Evolutionary conservation across 495 filamentous ascomycete genomes (phyloP), one percentile per base, ranked within the genome.

Genomic region (Acidiella bohemica): DNA sequence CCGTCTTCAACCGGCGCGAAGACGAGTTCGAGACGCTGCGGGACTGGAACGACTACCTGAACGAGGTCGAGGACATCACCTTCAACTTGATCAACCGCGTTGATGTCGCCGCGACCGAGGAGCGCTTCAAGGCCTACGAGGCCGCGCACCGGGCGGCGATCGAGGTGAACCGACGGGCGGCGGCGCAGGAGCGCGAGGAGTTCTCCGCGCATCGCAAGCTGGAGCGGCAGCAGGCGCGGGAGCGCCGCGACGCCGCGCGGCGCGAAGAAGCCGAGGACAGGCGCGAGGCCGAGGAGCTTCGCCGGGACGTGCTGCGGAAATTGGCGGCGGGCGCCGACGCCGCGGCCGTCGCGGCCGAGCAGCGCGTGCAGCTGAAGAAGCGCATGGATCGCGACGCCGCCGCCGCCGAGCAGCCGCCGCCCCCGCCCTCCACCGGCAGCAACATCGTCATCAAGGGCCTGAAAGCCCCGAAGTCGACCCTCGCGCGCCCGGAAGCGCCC

Each of bases 41-140:
- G 28, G 80, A 76, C 46, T 96, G 78, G 63, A 93, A 96, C 62
- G 77, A 96, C 59, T 95, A 96, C 63, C 75, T 96, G 20, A 84
- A 96, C 59, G 76, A 82, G 49, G 82, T 94, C 20, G 90, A 99
- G 64, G 74, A 81, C 45, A 71, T 92, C 36, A 86, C 85, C 14
- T 86, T 86, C 59, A 87, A 92, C 51, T 70, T 99, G 1, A 78
- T 94, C 9, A 65, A 71, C 32, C 75, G 80, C 13, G 72, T 66
- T 36, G 79, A 84, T 24, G 67, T 80, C 0, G 69, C 69, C 5
- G 75, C 75, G 37, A 75, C 86, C 0, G 81, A 93, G 63, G 59
- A 66, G 29, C 70, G 73, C 39, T 68, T 96, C 24, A 58, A 68
- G 32, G 63, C 60, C 36, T 93, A 83, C 50, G 65, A 75, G 46